Evolutionary conservation across 2,329 filamentous ascomycete species (phyloP), one percentile per base, ranked within the genome.

Genomic region (Trichophyton equinum): DNA sequence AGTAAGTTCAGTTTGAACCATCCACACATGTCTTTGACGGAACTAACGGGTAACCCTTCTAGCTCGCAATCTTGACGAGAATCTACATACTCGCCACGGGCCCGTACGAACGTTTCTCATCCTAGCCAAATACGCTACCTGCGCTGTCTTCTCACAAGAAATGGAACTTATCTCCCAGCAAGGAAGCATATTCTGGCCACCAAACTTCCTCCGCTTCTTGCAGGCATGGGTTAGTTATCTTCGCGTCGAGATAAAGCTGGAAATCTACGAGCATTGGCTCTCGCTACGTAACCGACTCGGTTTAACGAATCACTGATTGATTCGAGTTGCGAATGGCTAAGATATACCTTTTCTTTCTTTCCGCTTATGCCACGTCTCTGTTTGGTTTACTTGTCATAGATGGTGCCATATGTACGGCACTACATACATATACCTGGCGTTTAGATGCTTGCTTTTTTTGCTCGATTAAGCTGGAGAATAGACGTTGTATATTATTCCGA

Each of bases 41-140:
- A 25, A 27, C 58, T 63, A 57, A 63, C 27, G 11, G 33, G 11
- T 13, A 38, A 38, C 49, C 8, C 30, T 59, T 62, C 55, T 62
- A 82, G 80, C 94, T 15, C 85, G 94, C 65, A 94, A 87, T 68
- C 81, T 99, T 18, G 94, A 99, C 71, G 94, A 99, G 77, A 91
- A 87, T 70, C 68, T 80, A 15, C 77, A 79, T 60, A 79, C 77
- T n/a, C 74, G 74, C 47, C 74, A 84, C 67, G 83, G 84, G 0
- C 82, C 83, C 0, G 75, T 83, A 57, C 77, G 83, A 40, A 82
- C 81, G 2, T 85, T 86, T 69, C 75, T 86, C 64, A 86, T 86
- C 62, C 79, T 86, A 27, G 84, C 83, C 4, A 78, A 79, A 40
- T 86, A 86, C 68, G 84, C 83, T 18, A 82, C 82, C 15, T 76